phyloP scores from a whole-genome alignment of 2,329 filamentous ascomycete species.

The Achaetomium macrosporum region DNA sequence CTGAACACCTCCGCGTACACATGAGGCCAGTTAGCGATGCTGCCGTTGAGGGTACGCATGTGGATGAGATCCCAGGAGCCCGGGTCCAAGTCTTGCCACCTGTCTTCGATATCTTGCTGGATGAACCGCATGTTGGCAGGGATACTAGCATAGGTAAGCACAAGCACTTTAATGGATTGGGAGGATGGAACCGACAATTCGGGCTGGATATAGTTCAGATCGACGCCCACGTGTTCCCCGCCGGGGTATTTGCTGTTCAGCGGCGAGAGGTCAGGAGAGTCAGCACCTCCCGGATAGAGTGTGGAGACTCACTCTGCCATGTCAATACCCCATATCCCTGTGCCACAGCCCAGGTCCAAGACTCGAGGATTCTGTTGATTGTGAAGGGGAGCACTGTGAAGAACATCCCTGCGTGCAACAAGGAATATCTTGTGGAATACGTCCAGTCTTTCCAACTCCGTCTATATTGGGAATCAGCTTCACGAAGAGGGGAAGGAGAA shows the following conservation, averaged over 20 bases:
- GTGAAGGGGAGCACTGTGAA: constrained; percentile 31
- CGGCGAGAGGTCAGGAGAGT: not conserved
- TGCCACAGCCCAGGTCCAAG: constrained; percentile 73
- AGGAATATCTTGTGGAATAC: constrained; percentile 74
- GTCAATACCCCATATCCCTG: constrained; percentile 86
- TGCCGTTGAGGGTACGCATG: constrained; percentile 71
- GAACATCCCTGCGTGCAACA: constrained; percentile 50
- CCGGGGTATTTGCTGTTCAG: constrained; percentile 33
- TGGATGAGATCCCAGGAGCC: constrained; percentile 76
- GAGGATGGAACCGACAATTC: constrained; percentile 36
- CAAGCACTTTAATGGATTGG: not conserved
- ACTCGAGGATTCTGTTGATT: constrained; percentile 31
- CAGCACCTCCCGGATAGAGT: too few species aligned
- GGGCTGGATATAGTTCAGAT: constrained; percentile 58
- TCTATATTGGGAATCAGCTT: constrained; percentile 36
- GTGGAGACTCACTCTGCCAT: constrained; percentile 63
- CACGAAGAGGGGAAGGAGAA: not conserved
- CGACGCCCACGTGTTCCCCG: constrained; percentile 55
- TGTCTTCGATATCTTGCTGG: constrained; percentile 70
- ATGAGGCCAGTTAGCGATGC: constrained; percentile 67
- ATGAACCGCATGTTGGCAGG: constrained; percentile 63
- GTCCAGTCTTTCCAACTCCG: constrained; percentile 72
- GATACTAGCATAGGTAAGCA: constrained; percentile 46
- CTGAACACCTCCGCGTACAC: constrained; percentile 66
- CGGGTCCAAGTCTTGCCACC: constrained; percentile 51